Evolutionary conservation across 1,139 yeast species (phyloP).

Genomic region (Candida anutae): DNA sequence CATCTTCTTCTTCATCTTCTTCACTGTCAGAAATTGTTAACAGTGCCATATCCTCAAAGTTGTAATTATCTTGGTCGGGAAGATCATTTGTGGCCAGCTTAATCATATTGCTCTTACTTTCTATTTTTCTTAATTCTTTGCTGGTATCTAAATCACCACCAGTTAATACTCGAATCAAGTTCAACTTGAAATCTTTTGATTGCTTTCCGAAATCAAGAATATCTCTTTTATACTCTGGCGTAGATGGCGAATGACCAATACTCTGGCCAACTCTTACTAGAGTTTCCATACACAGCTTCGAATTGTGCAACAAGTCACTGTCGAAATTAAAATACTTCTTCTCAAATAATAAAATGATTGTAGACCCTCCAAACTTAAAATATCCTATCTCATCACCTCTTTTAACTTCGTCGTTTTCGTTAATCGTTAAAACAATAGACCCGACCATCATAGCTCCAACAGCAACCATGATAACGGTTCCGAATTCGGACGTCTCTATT

Average conservation of each 20-base stretch:
- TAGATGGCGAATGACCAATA: constrained; percentile 63
- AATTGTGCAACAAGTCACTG: constrained; percentile 62
- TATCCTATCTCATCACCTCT: constrained; percentile 87
- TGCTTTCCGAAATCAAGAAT: constrained; percentile 39
- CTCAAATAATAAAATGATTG: constrained; percentile 54
- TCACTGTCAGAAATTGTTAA: too few species aligned
- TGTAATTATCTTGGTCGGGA: constrained; percentile 6
- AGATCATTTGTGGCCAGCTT: constrained; percentile 14
- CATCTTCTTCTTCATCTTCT: constrained; percentile 1
- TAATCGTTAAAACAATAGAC: constrained; percentile 67
- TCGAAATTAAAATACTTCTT: constrained; percentile 47
- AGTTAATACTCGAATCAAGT: constrained; percentile 54
- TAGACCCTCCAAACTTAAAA: constrained; percentile 94
- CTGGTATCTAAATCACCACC: constrained; percentile 39
- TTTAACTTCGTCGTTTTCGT: constrained; percentile 47
- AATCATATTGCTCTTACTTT: constrained; percentile 20
- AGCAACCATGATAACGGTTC: constrained; percentile 68
- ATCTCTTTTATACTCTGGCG: constrained; percentile 42
- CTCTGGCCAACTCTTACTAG: constrained; percentile 86
- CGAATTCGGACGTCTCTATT: constrained; percentile 65
- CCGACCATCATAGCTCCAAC: constrained; percentile 99
- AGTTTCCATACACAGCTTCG: constrained; percentile 68
- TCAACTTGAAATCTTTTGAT: constrained; percentile 41
- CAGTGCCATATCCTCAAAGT: constrained; percentile 5
- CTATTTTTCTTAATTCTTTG: constrained; percentile 33